Conservation (phyloP, 257 asterid species). For the Scutellaria baicalensis region DNA sequence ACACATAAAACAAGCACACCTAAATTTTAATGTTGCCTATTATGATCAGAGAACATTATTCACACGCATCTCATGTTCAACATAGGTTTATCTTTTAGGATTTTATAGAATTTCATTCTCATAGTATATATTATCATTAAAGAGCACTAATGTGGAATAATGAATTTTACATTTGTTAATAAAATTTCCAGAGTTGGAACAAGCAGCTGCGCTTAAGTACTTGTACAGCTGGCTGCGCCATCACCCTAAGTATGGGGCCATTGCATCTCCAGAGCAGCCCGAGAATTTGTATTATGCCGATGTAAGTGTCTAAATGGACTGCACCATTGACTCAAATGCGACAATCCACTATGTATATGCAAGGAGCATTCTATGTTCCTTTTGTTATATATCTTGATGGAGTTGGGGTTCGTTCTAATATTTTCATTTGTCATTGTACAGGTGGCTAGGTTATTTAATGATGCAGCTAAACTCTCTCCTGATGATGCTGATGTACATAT, state of each 20-base stretch:
- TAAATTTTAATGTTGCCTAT: neutral
- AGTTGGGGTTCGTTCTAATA: conserved; percentile 8
- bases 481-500: conserved; percentile 98
- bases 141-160: neutral
- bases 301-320: conserved; percentile 42
- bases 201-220: conserved; percentile 87
- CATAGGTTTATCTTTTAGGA: neutral
- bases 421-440: conserved; percentile 26
- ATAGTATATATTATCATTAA: neutral
- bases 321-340: neutral
- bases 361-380: neutral
- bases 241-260: conserved; percentile 80
- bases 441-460: conserved; percentile 76
- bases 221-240: conserved; percentile 90
- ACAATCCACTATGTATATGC: neutral
- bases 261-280: conserved; percentile 67
- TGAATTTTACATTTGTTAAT: conserved; percentile 5
- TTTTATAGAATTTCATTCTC: neutral
- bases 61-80: neutral
- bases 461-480: conserved; percentile 89
- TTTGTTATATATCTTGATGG: neutral
- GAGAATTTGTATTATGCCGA: conserved; percentile 78
- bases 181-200: conserved; percentile 79
- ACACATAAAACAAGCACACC: no score
- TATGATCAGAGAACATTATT: neutral